Conservation (phyloP, 352 stramenopile species). For the Elongisporangium anandrum region DNA sequence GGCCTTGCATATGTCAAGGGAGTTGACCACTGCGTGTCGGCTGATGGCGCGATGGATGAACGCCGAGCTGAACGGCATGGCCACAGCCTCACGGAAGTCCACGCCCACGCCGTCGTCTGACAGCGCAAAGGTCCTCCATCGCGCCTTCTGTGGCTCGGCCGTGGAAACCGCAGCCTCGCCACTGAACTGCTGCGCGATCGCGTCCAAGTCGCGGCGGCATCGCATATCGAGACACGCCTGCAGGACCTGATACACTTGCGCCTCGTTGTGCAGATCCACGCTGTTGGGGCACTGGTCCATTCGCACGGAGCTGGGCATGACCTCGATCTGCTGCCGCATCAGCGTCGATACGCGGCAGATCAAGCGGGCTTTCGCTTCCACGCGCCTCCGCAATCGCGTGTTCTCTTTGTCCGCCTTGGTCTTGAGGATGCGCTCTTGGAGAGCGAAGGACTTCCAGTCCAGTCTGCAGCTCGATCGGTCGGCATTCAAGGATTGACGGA, state of each 20-base stretch:
- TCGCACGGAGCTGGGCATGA: neutral
- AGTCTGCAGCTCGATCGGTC: neutral
- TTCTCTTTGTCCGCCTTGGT: neutral
- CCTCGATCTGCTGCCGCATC: neutral
- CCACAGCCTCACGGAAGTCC: neutral
- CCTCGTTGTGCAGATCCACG: neutral
- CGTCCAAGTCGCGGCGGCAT: neutral
- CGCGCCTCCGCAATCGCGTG: neutral
- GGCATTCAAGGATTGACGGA: neutral
- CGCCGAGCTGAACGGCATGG: neutral
- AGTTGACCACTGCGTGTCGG: neutral
- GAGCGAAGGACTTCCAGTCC: neutral
- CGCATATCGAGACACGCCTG: neutral
- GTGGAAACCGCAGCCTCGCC: neutral
- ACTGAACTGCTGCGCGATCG: neutral
- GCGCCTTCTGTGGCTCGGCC: neutral
- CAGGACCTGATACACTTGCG: neutral
- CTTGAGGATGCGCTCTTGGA: neutral
- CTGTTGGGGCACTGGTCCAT: neutral
- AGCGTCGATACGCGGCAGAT: neutral
- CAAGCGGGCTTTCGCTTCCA: neutral
- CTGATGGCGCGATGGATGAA: neutral
- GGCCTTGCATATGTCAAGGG: neutral
- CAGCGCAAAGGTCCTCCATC: neutral
- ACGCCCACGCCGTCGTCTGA: neutral